Evolutionary conservation across 179 eudicot species (phyloP).

Genomic region (Vitellaria paradoxa): DNA sequence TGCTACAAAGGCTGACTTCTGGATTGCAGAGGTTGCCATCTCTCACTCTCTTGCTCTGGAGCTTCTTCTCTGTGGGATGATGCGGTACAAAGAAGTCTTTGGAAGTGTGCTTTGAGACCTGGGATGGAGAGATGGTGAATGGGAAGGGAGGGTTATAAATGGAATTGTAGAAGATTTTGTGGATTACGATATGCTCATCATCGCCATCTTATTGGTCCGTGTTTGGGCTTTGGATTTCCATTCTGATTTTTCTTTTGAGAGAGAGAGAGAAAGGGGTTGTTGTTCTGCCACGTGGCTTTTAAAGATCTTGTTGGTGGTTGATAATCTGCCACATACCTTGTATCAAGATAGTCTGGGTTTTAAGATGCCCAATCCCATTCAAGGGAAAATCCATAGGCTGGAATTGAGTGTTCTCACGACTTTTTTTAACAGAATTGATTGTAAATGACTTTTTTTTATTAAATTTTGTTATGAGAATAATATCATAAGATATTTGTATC

Average conservation of each 20-base stretch:
- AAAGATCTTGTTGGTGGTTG: constrained; percentile 7
- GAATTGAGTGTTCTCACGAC: not conserved
- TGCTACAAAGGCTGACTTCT: constrained; percentile 41
- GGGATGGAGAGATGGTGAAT: not conserved
- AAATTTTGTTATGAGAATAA: too few relatives aligned
- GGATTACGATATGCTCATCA: constrained; percentile 39
- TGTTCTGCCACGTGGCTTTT: constrained; percentile 35
- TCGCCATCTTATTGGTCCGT: constrained; percentile 32
- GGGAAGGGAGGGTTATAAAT: constrained; percentile 15
- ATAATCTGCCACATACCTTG: constrained; percentile 10
- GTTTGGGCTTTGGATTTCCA: constrained; percentile 27
- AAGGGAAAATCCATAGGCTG: not conserved
- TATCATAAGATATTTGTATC: too few relatives aligned
- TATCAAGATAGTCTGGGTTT: not conserved
- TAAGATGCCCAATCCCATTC: not conserved
- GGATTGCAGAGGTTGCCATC: constrained; percentile 54
- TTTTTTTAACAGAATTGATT: too few relatives aligned
- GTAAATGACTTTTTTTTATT: too few relatives aligned
- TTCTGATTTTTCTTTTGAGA: not conserved
- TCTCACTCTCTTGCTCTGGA: not conserved
- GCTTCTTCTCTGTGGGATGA: not conserved
- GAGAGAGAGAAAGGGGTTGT: not conserved
- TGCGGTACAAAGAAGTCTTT: not conserved
- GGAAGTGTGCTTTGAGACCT: not conserved
- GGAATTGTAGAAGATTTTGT: not conserved